phyloP scores from a whole-genome alignment of 805 yeast genomes.

The Zygoascus flipseniorum region DNA sequence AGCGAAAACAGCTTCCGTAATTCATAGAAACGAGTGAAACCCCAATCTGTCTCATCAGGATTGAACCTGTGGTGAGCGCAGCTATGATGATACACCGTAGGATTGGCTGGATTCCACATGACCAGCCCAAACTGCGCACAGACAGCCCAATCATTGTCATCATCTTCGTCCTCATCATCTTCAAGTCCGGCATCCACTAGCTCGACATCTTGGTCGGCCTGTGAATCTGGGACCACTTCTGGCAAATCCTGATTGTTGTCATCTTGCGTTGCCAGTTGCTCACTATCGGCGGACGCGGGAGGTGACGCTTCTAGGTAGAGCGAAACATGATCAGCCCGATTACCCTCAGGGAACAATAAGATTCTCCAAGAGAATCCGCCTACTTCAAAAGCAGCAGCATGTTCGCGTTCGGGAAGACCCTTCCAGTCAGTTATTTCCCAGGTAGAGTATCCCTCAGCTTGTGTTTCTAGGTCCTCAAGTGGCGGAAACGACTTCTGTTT shows the following conservation, averaged over 20 bases:
- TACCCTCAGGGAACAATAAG: constrained; percentile 71
- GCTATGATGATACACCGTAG: constrained; percentile 49
- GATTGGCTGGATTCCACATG: constrained; percentile 72
- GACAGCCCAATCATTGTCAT: constrained; percentile 55
- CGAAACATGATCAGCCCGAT: constrained; percentile 51
- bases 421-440: constrained; percentile 34
- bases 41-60: constrained; percentile 85
- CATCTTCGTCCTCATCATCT: constrained; percentile 23
- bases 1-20: constrained; percentile 35
- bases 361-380: constrained; percentile 37
- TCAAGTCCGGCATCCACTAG: constrained; percentile 21
- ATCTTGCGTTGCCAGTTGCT: background rate
- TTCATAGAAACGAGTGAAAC: constrained; percentile 73
- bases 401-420: constrained; percentile 26
- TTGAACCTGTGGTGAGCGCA: constrained; percentile 73
- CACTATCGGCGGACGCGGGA: constrained; percentile 15
- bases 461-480: constrained; percentile 22
- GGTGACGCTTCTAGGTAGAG: constrained; percentile 70
- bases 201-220: background rate
- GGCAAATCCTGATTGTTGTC: background rate
- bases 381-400: constrained; percentile 24
- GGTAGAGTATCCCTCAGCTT: constrained; percentile 17
- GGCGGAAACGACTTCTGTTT: constrained; percentile 10
- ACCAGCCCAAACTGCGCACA: constrained; percentile 87
- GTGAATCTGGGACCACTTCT: background rate